Conservation (phyloP, 768 basidiomycete species). For the Trametes villosa region DNA sequence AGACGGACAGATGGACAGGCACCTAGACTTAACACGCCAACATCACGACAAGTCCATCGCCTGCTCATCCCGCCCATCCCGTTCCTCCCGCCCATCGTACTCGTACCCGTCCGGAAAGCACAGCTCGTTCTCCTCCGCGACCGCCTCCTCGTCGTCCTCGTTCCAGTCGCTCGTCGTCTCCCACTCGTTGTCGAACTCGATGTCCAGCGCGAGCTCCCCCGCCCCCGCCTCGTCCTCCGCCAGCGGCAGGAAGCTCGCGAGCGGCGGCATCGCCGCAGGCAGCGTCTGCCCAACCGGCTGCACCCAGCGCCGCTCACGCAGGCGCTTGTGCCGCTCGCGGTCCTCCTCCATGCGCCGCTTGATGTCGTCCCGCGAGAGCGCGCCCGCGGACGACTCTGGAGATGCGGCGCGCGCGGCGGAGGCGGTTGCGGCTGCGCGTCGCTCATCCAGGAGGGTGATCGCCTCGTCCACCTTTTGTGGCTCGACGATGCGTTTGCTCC, state of each 20-base stretch:
- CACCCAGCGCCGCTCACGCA: slow-evolving; percentile 92
- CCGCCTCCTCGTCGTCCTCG: slow-evolving; percentile 83
- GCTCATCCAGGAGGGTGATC: slow-evolving; percentile 56
- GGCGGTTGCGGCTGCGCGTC: slow-evolving; percentile 36
- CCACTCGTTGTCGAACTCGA: slow-evolving; percentile 91
- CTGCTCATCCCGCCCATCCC: slow-evolving; percentile 37
- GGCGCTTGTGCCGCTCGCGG: slow-evolving; percentile 87
- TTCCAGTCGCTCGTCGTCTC: slow-evolving; percentile 91
- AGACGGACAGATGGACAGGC: too few relatives aligned
- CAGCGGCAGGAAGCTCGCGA: slow-evolving; percentile 66
- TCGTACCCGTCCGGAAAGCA: slow-evolving; percentile 61
- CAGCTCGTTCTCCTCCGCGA: slow-evolving; percentile 67
- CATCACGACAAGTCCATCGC: slow-evolving; percentile 42
- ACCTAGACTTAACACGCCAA: too few relatives aligned
- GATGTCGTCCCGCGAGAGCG: slow-evolving; percentile 56
- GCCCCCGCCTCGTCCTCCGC: slow-evolving; percentile 55
- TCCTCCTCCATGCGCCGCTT: slow-evolving; percentile 91
- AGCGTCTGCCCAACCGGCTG: slow-evolving; percentile 67
- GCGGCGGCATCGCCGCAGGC: slow-evolving; percentile 42
- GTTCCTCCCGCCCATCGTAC: too few relatives aligned
- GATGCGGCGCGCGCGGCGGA: slow-evolving; percentile 28
- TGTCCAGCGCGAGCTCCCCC: slow-evolving; percentile 68
- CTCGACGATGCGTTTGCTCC: slow-evolving; percentile 82
- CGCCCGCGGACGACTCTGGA: slow-evolving; percentile 27
- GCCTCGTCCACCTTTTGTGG: slow-evolving; percentile 77